Evolutionary conservation across 768 basidiomycete genomes (phyloP).

Genomic region (Boletus vinaceobasis): DNA sequence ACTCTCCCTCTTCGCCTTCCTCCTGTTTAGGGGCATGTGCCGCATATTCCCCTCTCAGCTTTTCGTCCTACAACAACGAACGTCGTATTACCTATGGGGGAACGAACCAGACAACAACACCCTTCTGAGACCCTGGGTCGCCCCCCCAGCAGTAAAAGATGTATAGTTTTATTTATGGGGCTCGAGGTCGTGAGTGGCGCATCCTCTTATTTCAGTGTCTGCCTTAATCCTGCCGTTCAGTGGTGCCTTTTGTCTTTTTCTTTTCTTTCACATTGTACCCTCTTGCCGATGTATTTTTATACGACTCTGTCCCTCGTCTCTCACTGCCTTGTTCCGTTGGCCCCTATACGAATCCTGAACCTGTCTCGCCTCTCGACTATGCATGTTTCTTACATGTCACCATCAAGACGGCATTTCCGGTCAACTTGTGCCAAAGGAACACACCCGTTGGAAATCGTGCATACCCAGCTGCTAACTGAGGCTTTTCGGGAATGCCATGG

Average conservation of each 20-base stretch:
- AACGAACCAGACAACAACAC: conserved; percentile 37
- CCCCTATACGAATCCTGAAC: not conserved
- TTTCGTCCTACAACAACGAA: conserved; percentile 47
- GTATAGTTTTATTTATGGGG: conserved; percentile 10
- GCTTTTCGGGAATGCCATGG: too few species aligned
- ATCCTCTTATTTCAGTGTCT: not conserved
- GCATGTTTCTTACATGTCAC: not conserved
- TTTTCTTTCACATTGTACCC: conserved; percentile 9
- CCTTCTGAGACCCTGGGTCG: conserved; percentile 21
- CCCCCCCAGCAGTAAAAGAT: conserved; percentile 25
- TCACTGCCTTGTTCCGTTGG: not conserved
- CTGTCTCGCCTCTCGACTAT: not conserved
- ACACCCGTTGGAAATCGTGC: too few species aligned
- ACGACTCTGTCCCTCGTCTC: not conserved
- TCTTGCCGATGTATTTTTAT: not conserved
- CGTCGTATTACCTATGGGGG: conserved; percentile 63
- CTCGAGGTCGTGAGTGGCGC: conserved; percentile 12
- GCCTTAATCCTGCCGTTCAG: conserved; percentile 5
- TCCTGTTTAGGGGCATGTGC: conserved; percentile 50
- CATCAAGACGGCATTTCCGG: not conserved
- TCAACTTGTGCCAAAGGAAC: too few species aligned
- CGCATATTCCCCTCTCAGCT: conserved; percentile 60
- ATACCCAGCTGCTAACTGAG: too few species aligned
- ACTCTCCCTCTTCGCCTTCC: conserved; percentile 35
- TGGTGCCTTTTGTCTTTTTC: not conserved